A percentile compares a stretch with the other conserved stretches of the same genome.
phyloP scores from a whole-genome alignment of 1,139 yeast species.

The Taphrina betulina region DNA sequence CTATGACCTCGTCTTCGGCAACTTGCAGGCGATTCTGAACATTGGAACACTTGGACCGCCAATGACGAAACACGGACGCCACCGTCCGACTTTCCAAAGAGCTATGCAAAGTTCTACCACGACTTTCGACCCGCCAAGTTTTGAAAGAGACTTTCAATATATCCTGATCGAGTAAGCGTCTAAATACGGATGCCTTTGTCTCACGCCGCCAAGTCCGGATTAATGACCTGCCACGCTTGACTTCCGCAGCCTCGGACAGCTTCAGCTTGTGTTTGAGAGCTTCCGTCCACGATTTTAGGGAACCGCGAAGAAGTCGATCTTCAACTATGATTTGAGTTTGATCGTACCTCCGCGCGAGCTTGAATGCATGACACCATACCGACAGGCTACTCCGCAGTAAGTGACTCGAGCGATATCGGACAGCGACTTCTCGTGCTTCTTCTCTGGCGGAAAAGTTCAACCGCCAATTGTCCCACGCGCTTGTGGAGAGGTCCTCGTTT shows the following conservation, averaged over 20 bases:
- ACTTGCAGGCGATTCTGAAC: conserved; percentile 1
- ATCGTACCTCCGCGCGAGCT: neutral
- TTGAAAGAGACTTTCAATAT: neutral
- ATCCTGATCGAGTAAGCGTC: neutral
- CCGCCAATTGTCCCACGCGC: conserved; percentile 13
- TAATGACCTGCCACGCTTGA: neutral
- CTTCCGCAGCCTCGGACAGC: neutral
- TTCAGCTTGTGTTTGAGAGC: no score
- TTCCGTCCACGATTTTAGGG: neutral
- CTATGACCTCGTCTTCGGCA: neutral
- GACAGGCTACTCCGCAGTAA: neutral
- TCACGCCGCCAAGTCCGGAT: conserved; percentile 4
- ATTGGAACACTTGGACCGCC: neutral
- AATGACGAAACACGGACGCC: neutral
- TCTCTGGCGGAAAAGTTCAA: neutral
- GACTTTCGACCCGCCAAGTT: conserved; percentile 4
- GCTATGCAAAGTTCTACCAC: neutral
- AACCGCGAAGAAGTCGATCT: neutral
- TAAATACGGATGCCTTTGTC: neutral
- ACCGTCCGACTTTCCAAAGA: neutral
- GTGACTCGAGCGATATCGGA: neutral
- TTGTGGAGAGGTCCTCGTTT: neutral
- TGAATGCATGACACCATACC: neutral
- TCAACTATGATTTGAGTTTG: neutral
- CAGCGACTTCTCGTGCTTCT: neutral